phyloP scores from a whole-genome alignment of 2,329 filamentous ascomycete species.

The Fusarium marasasianum region DNA sequence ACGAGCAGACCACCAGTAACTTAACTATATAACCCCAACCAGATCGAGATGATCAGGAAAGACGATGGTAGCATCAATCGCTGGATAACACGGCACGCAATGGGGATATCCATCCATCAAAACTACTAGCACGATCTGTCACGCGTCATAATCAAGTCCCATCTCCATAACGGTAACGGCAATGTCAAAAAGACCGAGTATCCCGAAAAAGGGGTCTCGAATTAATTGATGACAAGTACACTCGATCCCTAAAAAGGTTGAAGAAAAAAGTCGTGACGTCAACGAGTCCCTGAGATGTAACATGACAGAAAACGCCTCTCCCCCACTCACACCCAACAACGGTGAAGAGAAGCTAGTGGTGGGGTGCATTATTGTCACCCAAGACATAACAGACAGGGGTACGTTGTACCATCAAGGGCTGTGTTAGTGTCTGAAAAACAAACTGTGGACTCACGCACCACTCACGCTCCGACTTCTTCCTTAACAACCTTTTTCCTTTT shows the following conservation, averaged over 20 bases:
- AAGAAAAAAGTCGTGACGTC: constrained; percentile 32
- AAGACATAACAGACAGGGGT: background rate
- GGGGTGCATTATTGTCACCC: background rate
- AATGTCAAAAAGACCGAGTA: constrained; percentile 7
- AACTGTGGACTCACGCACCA: background rate
- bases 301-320: background rate
- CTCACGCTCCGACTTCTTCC: background rate
- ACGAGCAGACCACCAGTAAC: background rate
- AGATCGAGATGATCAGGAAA: background rate
- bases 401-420: background rate
- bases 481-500: background rate
- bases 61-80: background rate
- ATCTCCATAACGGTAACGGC: background rate
- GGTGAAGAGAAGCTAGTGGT: background rate
- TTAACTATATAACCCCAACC: background rate
- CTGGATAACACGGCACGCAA: constrained; percentile 11
- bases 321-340: background rate
- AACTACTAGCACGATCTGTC: background rate
- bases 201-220: background rate
- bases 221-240: constrained; percentile 23
- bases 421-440: background rate
- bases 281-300: constrained; percentile 9
- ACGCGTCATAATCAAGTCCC: background rate
- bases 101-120: constrained; percentile 6
- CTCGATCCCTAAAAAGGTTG: background rate